Base-by-base conservation (phyloP, 331 rosid species). In the Rhamnella rubrinervis region DNA sequence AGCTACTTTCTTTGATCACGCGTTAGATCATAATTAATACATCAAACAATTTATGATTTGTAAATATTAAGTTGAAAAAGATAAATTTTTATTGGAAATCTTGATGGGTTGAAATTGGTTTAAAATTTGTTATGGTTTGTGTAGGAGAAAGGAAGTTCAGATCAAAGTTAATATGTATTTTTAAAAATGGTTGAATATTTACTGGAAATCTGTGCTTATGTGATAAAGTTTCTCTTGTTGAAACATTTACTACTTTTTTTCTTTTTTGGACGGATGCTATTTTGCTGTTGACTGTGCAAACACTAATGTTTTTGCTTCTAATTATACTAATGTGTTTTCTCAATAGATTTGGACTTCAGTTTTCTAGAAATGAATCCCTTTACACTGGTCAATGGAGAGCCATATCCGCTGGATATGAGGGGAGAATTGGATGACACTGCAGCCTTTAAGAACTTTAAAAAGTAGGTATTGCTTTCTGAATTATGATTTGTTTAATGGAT, bases 401-500 rank as follows among this genome's bases (percentile, higher is more conserved):
- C 97, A 41, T 91, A 74, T 74, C 93, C 97, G 38, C 74, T 91
- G 80, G 96, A 91, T 78, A 91, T 88, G 93, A 81, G 97, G 77
- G 97, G 97, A 59, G 97, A 91, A 72, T 66, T 91, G 82, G 97
- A 91, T 76, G 97, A 91, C 79, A 91, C 93, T 71, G 96, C 96
- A 44, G 91, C 88, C 13, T 91, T 91, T 78, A 88, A 91, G 84
- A 91, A 88, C 85, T 88, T 91, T 73, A 82, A 82, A 60, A 91
- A 82, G 97, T 91, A 86, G 18, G 19, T 16, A 18, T 25, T 26
- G 15, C 55, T 53, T 51, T 37, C 7, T 49, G 68, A 21, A 50
- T 59, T 66, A 31, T 16, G 5, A 14, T 4, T 7, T 71, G 44
- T 52, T 71, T 50, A 47, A 73, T 41, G 67, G 11, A 49, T 40